phyloP scores from a whole-genome alignment of 148 eudicot genomes.

The Amaranthus hypochondriacus region DNA sequence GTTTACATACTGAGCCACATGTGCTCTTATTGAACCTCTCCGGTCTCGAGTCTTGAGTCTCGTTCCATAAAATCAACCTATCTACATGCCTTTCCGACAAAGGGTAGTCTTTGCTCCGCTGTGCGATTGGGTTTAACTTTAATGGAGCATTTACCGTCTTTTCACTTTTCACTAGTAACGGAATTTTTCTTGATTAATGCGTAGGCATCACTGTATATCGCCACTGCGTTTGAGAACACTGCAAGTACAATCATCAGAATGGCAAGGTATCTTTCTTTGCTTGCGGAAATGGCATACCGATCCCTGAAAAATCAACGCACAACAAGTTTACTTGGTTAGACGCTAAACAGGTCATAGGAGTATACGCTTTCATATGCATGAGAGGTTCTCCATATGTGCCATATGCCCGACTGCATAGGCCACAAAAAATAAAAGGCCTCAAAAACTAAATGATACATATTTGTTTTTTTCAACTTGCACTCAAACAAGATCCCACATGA shows the following conservation, averaged over 20 bases:
- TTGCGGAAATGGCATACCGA: slow-evolving; percentile 46
- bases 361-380: too few species aligned
- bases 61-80: not conserved
- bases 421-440: too few species aligned
- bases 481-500: not conserved
- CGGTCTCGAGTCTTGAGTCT: not conserved
- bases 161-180: slow-evolving; percentile 23
- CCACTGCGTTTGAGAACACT: slow-evolving; percentile 59
- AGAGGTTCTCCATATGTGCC: too few species aligned
- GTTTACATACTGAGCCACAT: slow-evolving; percentile 1
- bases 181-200: slow-evolving; percentile 47
- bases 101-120: not conserved
- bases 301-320: slow-evolving; percentile 47
- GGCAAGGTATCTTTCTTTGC: slow-evolving; percentile 47
- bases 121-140: not conserved
- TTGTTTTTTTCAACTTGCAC: too few species aligned
- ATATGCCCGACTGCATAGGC: too few species aligned
- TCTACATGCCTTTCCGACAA: slow-evolving; percentile 5
- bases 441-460: too few species aligned
- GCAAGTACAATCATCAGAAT: slow-evolving; percentile 68
- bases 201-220: slow-evolving; percentile 66
- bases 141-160: not conserved
- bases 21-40: slow-evolving; percentile 2
- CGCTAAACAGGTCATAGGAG: too few species aligned
- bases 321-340: not conserved